Evolutionary conservation across 345 rosid species (phyloP).

Genomic region (Lepidium aucheri): DNA sequence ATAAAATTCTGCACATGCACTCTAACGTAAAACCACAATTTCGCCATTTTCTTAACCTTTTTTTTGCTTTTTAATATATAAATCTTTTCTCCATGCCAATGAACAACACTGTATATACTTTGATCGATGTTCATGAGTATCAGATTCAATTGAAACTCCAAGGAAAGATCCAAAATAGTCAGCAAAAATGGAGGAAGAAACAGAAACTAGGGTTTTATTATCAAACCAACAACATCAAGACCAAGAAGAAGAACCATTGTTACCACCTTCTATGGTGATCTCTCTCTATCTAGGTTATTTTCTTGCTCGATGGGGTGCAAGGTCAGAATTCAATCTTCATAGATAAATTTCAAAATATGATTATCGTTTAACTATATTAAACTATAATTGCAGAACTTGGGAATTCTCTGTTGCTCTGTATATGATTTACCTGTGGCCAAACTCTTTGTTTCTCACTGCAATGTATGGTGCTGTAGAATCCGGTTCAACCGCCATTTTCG

Average conservation of each 20-base stretch:
- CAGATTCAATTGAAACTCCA: neutral
- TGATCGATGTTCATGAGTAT: neutral
- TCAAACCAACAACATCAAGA: neutral
- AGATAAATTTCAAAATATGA: neutral
- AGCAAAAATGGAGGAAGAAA: conserved; percentile 1
- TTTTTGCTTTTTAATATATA: too few relatives aligned
- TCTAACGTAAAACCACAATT: too few relatives aligned
- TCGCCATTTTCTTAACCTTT: too few relatives aligned
- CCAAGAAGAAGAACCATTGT: neutral
- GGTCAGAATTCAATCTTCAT: conserved; percentile 30
- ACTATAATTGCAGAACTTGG: conserved; percentile 63
- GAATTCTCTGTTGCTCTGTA: conserved; percentile 87
- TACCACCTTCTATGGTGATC: conserved; percentile 28
- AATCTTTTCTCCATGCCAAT: neutral
- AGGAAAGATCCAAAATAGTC: neutral
- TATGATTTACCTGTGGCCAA: conserved; percentile 85
- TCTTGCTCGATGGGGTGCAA: conserved; percentile 89
- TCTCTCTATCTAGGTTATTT: conserved; percentile 56
- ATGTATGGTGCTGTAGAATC: conserved; percentile 73
- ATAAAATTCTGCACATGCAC: too few relatives aligned
- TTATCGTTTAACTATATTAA: neutral
- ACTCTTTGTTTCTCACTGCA: conserved; percentile 74
- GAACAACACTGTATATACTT: neutral
- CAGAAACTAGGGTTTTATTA: conserved; percentile 9
- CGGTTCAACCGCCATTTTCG: conserved; percentile 58